Evolutionary conservation across 768 basidiomycete genomes (phyloP).

Genomic region (Lanmaoa rubissima): DNA sequence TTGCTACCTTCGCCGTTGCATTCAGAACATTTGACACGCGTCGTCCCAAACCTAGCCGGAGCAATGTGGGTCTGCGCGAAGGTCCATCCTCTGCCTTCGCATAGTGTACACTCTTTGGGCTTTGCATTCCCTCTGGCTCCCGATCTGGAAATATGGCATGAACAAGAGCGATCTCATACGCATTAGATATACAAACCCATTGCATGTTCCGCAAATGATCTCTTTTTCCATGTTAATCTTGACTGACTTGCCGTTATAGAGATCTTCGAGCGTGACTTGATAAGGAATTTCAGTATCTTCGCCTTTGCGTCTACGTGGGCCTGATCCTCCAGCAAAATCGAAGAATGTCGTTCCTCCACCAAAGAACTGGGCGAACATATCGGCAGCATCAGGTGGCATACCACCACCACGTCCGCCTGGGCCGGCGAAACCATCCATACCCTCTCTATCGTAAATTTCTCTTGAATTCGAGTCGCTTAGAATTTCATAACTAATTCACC

Average conservation of each 20-base stretch:
- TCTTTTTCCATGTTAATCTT: conserved; percentile 90
- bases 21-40: conserved; percentile 59
- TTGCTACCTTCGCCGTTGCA: conserved; percentile 70
- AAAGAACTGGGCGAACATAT: conserved; percentile 78
- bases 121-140: conserved; percentile 85
- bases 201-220: conserved; percentile 72
- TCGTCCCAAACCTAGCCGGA: conserved; percentile 46
- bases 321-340: conserved; percentile 57
- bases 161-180: not conserved
- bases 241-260: conserved; percentile 88
- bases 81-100: conserved; percentile 82
- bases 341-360: conserved; percentile 57
- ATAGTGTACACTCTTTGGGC: conserved; percentile 75
- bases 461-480: conserved; percentile 68
- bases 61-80: conserved; percentile 55
- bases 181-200: conserved; percentile 54
- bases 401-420: conserved; percentile 44
- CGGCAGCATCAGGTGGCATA: conserved; percentile 51
- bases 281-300: conserved; percentile 77
- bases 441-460: conserved; percentile 69
- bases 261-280: conserved; percentile 86
- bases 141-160: conserved; percentile 45
- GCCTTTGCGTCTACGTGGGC: conserved; percentile 52
- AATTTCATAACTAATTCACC: conserved; percentile 68
- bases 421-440: conserved; percentile 64